Percentiles rank a stretch among this genome's conserved stretches.
Conservation (phyloP, 2,329 filamentous ascomycete genomes). For the Fusarium buxicola region DNA sequence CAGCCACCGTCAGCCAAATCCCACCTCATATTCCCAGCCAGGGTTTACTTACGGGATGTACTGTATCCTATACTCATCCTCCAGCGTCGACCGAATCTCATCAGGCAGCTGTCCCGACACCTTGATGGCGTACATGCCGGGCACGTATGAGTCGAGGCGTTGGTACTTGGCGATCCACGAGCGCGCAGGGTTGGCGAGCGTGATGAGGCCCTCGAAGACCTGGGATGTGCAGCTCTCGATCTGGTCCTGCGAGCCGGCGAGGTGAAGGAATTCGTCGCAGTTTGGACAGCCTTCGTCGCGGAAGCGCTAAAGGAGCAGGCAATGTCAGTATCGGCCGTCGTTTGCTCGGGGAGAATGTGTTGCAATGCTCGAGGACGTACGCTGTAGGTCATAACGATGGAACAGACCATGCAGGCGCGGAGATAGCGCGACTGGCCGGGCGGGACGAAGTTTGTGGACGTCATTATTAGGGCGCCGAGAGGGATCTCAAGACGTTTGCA, state of each 20-base stretch:
- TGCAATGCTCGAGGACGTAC: conserved; percentile 59
- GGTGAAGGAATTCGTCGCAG: conserved; percentile 91
- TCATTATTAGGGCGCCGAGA: conserved; percentile 48
- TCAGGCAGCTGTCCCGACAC: conserved; percentile 84
- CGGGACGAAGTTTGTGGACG: conserved; percentile 71
- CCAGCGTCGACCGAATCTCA: conserved; percentile 69
- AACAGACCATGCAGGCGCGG: conserved; percentile 99
- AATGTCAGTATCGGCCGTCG: conserved; percentile 21
- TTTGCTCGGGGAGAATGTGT: not conserved
- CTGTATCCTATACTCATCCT: conserved; percentile 72
- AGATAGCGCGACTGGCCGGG: conserved; percentile 84
- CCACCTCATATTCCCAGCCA: not conserved
- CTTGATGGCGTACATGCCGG: conserved; percentile 93
- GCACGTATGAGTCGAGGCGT: conserved; percentile 86
- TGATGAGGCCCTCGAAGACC: conserved; percentile 93
- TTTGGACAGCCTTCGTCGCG: conserved; percentile 91
- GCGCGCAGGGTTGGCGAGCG: conserved; percentile 81
- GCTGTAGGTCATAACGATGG: conserved; percentile 85
- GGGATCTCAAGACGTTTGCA: not conserved
- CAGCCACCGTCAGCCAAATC: conserved; percentile 16
- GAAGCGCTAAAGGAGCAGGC: conserved; percentile 73
- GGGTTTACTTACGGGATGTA: conserved; percentile 68
- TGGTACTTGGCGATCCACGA: conserved; percentile 99
- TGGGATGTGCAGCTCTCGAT: conserved; percentile 95
- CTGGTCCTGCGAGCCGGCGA: conserved; percentile 80